These are phyloP conservation scores for Mychonastes homosphaera DNA, from an alignment of 139 green algal species.

Conservation along the genomic window DNA sequence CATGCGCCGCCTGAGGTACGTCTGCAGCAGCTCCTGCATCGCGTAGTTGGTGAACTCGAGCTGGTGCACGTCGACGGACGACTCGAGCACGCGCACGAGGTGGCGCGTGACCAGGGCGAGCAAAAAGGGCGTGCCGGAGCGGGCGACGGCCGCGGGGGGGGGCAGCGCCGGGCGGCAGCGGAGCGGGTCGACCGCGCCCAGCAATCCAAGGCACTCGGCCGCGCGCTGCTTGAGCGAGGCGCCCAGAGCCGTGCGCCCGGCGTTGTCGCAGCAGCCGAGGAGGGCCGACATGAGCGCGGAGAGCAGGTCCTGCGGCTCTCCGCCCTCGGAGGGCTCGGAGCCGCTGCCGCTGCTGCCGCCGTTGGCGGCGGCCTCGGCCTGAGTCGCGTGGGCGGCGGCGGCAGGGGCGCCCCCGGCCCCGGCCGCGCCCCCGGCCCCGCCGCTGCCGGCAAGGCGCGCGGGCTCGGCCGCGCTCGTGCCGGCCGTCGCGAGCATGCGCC, in stretches of 20 bases:
- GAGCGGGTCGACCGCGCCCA: slow-evolving; percentile 70
- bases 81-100: slow-evolving; percentile 70
- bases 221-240: slow-evolving; percentile 22
- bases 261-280: slow-evolving; percentile 57
- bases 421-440: neutral
- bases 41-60: slow-evolving; percentile 65
- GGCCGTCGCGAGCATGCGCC: slow-evolving; percentile 19
- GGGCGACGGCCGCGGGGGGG: neutral
- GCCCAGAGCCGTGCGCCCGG: slow-evolving; percentile 20
- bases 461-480: slow-evolving; percentile 1
- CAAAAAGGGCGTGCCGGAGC: slow-evolving; percentile 3
- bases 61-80: slow-evolving; percentile 47
- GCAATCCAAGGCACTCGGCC: slow-evolving; percentile 62
- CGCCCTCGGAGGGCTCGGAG: neutral
- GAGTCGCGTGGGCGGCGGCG: no score
- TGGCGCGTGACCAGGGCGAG: slow-evolving; percentile 38
- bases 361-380: no score
- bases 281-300: slow-evolving; percentile 42
- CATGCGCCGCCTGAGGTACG: slow-evolving; percentile 13
- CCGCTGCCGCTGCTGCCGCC: neutral
- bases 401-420: neutral
- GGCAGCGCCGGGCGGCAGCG: slow-evolving; percentile 30
- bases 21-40: slow-evolving; percentile 55
- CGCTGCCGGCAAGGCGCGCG: no score
- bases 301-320: slow-evolving; percentile 25